Conservation (phyloP, 768 basidiomycete species). For the Leucocoprinus birnbaumii region DNA sequence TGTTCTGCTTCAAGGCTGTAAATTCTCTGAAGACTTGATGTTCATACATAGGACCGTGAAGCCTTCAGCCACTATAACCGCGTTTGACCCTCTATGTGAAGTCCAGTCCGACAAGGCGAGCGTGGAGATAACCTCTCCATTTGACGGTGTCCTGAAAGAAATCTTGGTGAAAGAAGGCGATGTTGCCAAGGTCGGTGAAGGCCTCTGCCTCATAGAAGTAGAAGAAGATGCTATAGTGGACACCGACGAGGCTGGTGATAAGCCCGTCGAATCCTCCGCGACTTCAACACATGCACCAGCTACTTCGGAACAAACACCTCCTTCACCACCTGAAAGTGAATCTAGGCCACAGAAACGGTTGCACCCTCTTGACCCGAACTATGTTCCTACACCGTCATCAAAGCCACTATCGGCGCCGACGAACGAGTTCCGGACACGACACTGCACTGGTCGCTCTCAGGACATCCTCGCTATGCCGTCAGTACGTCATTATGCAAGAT, state of each 20-base stretch:
- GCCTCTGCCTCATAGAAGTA: conserved; percentile 79
- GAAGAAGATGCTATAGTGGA: conserved; percentile 47
- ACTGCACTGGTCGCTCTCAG: conserved; percentile 8
- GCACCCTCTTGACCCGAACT: conserved; percentile 64
- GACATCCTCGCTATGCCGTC: conserved; percentile 71
- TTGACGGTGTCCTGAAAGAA: conserved; percentile 70
- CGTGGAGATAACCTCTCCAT: conserved; percentile 89
- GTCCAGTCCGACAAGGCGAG: conserved; percentile 90
- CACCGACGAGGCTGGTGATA: conserved; percentile 10
- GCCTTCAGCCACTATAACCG: conserved; percentile 44
- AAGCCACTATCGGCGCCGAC: conserved; percentile 14
- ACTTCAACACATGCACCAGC: conserved; percentile 13
- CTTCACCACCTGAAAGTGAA: background rate
- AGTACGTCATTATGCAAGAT: conserved; percentile 73
- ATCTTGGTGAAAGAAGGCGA: conserved; percentile 79
- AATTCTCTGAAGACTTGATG: background rate
- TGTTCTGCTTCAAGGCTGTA: background rate
- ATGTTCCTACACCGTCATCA: background rate
- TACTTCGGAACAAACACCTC: conserved; percentile 13
- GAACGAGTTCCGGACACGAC: conserved; percentile 12
- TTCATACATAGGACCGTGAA: conserved; percentile 55
- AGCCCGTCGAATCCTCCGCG: conserved; percentile 3
- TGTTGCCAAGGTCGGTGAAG: conserved; percentile 78
- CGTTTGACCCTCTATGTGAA: conserved; percentile 77
- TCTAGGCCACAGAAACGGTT: conserved; percentile 14